Evolutionary conservation across 371 early-diverging fungal genomes (phyloP).

Genomic region (Rhizomucor miehei): DNA sequence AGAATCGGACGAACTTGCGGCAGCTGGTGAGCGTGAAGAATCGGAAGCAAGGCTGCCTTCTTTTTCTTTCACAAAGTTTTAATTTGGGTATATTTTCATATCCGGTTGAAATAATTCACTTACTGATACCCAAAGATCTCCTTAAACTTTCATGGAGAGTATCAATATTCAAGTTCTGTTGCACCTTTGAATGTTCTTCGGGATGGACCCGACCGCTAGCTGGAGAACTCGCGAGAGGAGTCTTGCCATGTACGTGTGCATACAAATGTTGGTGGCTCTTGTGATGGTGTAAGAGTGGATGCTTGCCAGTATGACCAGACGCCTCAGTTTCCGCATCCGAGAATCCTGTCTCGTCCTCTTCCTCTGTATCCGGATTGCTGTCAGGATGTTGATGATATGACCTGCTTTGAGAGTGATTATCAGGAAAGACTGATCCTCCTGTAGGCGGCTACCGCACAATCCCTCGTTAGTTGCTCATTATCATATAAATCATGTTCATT

Average conservation of each 20-base stretch:
- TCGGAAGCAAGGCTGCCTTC: conserved; percentile 8
- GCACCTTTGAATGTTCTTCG: conserved; percentile 16
- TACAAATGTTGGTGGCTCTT: conserved; percentile 11
- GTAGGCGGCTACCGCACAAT: conserved; percentile 19
- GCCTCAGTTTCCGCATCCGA: conserved; percentile 29
- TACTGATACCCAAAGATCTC: conserved; percentile 34
- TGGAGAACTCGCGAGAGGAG: conserved; percentile 19
- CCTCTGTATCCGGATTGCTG: conserved; percentile 55
- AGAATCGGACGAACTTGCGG: conserved; percentile 13
- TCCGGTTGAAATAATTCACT: not conserved
- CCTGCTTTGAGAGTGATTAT: conserved; percentile 6
- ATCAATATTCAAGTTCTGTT: conserved; percentile 32
- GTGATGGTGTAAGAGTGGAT: conserved; percentile 3
- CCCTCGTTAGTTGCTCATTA: not conserved
- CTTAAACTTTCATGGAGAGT: conserved; percentile 42
- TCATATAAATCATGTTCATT: not conserved
- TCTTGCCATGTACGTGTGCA: conserved; percentile 13
- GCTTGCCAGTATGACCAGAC: conserved; percentile 3
- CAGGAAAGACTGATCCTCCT: not conserved
- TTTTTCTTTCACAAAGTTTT: conserved; percentile 1
- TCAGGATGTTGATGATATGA: conserved; percentile 23
- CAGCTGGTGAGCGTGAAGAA: conserved; percentile 16
- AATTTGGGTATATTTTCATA: not conserved
- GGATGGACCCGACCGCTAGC: conserved; percentile 24
- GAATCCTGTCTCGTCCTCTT: conserved; percentile 35